Base-by-base conservation (phyloP, 1,139 yeast genomes). In the Candida sojae region DNA sequence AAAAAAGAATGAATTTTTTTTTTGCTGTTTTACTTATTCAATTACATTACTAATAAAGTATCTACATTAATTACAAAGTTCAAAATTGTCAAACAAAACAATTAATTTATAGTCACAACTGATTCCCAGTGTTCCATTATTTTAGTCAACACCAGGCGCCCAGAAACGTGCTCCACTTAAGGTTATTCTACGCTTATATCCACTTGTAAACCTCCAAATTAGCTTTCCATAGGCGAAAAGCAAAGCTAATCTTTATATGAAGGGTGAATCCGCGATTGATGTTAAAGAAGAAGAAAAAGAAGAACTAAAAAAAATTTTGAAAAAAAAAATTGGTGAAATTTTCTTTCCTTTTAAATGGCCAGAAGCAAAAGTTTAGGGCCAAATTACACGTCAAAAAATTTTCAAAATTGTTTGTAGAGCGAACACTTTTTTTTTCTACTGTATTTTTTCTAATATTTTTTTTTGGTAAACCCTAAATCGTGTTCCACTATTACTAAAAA, bases 121-220 rank as follows among this genome's bases (percentile, higher is more conserved):
- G 80, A 75, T 75, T 75, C 80, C 80, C 79, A 75, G 67, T 72
- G 72, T 71, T 67, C 75, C 80, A 75, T 63, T 51, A 50, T 56
- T 36, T 54, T 53, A 36, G 76, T 75, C 80, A 74, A 73, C 73
- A 74, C 65, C 80, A 67, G 80, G 80, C 79, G 80, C 80, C 80
- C 80, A 75, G 80, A 67, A 75, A 75, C 80, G 80, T 75, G 78
- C 80, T 70, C 76, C 77, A 55, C 52, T 48, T 57, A 43, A 53
- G 71, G 70, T 73, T 63, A 43, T 47, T 75, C 71, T 75, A 71
- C 79, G 79, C 80, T 61, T 70, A 21, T 48, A 54, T 56, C 55
- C 71, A 64, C 67, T 57, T 42, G 60, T 60, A 49, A 60, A 51
- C 66, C 68, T 56, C 54, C 62, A 45, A 52, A 45, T 44, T 40